Percentiles rank a stretch among this genome's conserved stretches.
Evolutionary conservation across 371 early-diverging fungal species (phyloP).

Genomic region (Apophysomyces trapeziformis): DNA sequence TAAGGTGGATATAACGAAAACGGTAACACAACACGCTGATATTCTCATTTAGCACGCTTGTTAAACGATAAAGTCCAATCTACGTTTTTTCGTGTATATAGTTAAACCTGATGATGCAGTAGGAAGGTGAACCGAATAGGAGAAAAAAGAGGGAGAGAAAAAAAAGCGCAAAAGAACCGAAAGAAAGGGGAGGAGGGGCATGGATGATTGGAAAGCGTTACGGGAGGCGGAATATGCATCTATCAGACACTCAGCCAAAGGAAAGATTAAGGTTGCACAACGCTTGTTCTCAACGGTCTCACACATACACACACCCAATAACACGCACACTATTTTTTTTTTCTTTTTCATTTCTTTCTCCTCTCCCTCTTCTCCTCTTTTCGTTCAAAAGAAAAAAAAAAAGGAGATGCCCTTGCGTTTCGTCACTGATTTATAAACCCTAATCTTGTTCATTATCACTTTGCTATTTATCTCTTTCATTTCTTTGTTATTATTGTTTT

Average conservation of each 20-base stretch:
- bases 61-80: neutral
- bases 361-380: conserved; percentile 5
- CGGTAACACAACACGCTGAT: neutral
- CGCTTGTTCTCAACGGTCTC: neutral
- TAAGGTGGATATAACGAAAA: neutral
- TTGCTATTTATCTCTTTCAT: neutral
- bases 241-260: neutral
- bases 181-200: neutral
- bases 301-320: too few relatives aligned
- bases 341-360: conserved; percentile 17
- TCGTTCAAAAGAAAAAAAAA: neutral
- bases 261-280: neutral
- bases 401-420: conserved; percentile 4
- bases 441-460: conserved; percentile 4
- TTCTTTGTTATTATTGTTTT: neutral
- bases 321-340: neutral
- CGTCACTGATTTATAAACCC: neutral
- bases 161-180: neutral
- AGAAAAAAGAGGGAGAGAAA: conserved; percentile 5
- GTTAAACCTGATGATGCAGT: conserved; percentile 10
- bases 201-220: neutral
- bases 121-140: conserved; percentile 4
- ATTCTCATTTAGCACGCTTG: neutral
- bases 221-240: too few relatives aligned
- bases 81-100: neutral